phyloP scores from a whole-genome alignment of 768 basidiomycete genomes.

The Crepidotus variabilis region DNA sequence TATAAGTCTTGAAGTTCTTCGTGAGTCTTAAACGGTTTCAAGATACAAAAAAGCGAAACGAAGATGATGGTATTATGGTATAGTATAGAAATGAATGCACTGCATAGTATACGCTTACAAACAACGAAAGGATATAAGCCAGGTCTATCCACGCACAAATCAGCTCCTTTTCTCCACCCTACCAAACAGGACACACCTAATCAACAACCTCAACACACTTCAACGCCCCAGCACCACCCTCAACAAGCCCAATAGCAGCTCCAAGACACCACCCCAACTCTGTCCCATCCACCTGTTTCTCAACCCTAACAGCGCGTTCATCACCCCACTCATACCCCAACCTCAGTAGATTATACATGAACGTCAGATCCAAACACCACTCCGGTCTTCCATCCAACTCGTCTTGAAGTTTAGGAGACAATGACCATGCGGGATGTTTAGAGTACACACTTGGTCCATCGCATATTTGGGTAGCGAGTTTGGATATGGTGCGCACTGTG shows the following conservation, averaged over 20 bases:
- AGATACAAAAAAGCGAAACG: too few relatives aligned
- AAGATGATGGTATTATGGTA: too few relatives aligned
- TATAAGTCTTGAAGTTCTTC: too few relatives aligned
- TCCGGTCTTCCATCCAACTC: slow-evolving; percentile 86
- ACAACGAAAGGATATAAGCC: too few relatives aligned
- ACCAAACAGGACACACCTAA: too few relatives aligned
- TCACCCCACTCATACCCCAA: slow-evolving; percentile 88
- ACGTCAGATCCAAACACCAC: slow-evolving; percentile 94
- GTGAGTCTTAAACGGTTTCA: too few relatives aligned
- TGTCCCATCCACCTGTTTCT: slow-evolving; percentile 84
- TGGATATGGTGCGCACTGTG: slow-evolving; percentile 55
- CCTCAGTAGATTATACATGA: slow-evolving; percentile 85
- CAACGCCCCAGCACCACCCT: slow-evolving; percentile 55
- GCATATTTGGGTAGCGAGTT: slow-evolving; percentile 72
- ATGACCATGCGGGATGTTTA: slow-evolving; percentile 13
- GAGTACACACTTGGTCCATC: slow-evolving; percentile 61
- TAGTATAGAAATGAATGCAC: too few relatives aligned
- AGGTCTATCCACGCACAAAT: too few relatives aligned
- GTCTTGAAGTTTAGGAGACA: slow-evolving; percentile 29
- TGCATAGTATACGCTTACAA: too few relatives aligned
- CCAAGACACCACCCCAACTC: slow-evolving; percentile 95
- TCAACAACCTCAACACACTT: slow-evolving; percentile 11
- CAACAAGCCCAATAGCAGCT: slow-evolving; percentile 75
- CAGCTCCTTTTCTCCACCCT: too few relatives aligned
- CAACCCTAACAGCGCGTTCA: slow-evolving; percentile 65